A percentile compares a stretch with the other conserved stretches of the same genome.
Evolutionary conservation across 2,329 filamentous ascomycete genomes (phyloP).

Genomic region (Sporothrix globosa): DNA sequence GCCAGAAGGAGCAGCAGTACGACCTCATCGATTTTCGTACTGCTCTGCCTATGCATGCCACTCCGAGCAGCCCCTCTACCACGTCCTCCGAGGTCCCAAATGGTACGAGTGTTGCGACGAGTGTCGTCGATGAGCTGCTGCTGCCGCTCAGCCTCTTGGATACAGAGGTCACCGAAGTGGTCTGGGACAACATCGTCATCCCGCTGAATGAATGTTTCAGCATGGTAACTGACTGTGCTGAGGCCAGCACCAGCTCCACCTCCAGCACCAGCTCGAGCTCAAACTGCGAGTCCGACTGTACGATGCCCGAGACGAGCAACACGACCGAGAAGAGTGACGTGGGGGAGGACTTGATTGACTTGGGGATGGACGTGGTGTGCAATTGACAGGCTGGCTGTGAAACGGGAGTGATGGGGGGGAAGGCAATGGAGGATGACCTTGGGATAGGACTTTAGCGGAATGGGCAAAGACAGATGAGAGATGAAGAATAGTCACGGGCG

Average conservation of each 20-base stretch:
- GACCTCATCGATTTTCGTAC: not conserved
- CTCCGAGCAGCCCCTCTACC: not conserved
- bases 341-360: not conserved
- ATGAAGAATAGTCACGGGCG: too few species aligned
- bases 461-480: too few species aligned
- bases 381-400: not conserved
- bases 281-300: not conserved
- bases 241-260: too few species aligned
- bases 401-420: too few species aligned
- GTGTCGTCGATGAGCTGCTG: not conserved
- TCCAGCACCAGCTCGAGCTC: too few species aligned
- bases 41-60: not conserved
- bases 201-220: not conserved
- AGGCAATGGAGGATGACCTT: too few species aligned
- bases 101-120: not conserved
- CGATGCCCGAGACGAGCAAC: not conserved
- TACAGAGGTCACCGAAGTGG: conserved; percentile 21
- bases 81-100: not conserved
- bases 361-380: not conserved
- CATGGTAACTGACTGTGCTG: not conserved
- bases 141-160: conserved; percentile 22
- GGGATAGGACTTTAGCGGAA: too few species aligned
- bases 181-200: conserved; percentile 28
- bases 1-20: not conserved
- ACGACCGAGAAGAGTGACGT: not conserved